phyloP scores from a whole-genome alignment of 805 yeast species.

The Torulaspora gathmanii region DNA sequence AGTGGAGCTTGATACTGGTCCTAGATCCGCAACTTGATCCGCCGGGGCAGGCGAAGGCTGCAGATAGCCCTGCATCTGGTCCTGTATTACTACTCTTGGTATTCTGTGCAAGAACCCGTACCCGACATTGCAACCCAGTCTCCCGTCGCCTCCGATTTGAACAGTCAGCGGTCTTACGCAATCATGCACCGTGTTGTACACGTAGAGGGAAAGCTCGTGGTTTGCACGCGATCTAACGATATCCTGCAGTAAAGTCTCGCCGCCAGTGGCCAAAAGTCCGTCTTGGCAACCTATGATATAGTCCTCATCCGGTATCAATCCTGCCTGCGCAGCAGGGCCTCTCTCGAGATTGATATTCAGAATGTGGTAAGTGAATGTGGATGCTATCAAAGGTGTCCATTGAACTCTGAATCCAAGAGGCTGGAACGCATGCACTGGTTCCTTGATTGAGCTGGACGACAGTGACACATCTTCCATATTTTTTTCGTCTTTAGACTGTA shows the following conservation, averaged over 20 bases:
- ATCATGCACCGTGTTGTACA: constrained; percentile 85
- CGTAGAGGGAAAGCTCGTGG: constrained; percentile 53
- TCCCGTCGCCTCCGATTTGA: constrained; percentile 74
- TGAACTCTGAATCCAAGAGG: constrained; percentile 66
- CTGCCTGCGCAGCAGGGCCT: constrained; percentile 75
- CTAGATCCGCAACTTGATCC: constrained; percentile 3
- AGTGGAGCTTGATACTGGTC: constrained; percentile 16
- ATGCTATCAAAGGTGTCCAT: constrained; percentile 67
- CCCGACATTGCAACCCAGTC: constrained; percentile 92
- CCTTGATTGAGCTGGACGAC: constrained; percentile 12
- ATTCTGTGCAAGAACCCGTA: constrained; percentile 82
- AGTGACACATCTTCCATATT: constrained; percentile 29
- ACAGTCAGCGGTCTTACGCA: constrained; percentile 82
- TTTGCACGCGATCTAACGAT: constrained; percentile 52
- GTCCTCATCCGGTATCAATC: constrained; percentile 78
- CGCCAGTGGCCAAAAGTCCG: constrained; percentile 81
- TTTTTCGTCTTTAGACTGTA: constrained; percentile 31
- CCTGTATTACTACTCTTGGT: constrained; percentile 46
- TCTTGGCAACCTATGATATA: constrained; percentile 85
- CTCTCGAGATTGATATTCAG: constrained; percentile 64
- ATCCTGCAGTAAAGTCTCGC: constrained; percentile 71
- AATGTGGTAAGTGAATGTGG: constrained; percentile 85
- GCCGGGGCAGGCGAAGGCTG: background rate
- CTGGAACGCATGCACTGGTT: constrained; percentile 37
- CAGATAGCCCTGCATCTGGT: background rate